Base-by-base conservation (phyloP, 2,329 filamentous ascomycete species). In the Achaetomium macrosporum region DNA sequence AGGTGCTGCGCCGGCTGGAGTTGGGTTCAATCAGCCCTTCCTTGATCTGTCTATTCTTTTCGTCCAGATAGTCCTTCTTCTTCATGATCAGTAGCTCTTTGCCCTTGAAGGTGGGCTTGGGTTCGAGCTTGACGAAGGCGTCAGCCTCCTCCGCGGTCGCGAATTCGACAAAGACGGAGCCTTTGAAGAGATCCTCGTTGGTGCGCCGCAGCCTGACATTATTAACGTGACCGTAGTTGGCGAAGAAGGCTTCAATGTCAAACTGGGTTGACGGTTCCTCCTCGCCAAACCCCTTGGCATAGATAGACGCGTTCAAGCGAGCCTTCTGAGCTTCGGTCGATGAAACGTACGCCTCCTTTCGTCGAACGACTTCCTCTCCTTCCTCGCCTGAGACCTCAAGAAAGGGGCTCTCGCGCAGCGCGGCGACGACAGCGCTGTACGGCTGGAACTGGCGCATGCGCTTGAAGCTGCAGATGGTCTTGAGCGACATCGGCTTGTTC, bases 371-470 rank as follows among this genome's bases (percentile, higher is more conserved):
- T 79, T 93, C 83, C 58, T 83, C 71, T 56, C 84, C 85, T 59
- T 90, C 82, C 61, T 86, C 77, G 50, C 93, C 89, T 51, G 81
- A 78, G 50, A 97, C 71, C 7, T 87, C 81, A 46, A 99, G 77
- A 55, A 84, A 72, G 30, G 79, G 77, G 73, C 88, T 93, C 19
- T 87, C 81, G 69, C 86, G 87, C 48, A 97, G 81, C 35, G 93
- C 92, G 49, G 83, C 83, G 56, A 96, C 84, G 41, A 99, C 81
- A 52, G 87, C 85, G 51, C 81, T 83, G 74, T 90, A 91, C 40
- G 90, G 89, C 73, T 93, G 84, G 81, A 97, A 99, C 64, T 85
- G 87, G 61, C 84, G 86, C 95, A 99, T 99, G 69, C 95, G 90
- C 74, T 91, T 92, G 79, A 99, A 99, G 47, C 76, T 84, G 76